Base-by-base conservation (phyloP, 2,329 filamentous ascomycete genomes). In the Cladophialophora chaetospira region DNA sequence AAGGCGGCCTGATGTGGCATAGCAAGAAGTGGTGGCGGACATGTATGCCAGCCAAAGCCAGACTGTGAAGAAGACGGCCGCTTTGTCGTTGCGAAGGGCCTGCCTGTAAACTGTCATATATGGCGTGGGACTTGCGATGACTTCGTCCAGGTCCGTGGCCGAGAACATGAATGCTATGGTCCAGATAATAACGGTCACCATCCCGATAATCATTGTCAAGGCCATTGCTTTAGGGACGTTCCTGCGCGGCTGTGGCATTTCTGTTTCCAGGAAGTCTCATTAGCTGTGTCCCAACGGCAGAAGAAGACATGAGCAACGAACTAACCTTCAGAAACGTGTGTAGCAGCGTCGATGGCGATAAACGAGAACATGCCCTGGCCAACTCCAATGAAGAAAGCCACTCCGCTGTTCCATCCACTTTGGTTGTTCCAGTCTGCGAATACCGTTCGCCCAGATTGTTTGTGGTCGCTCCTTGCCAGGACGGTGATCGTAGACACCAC, bases 331-430 rank as follows among this genome's bases (percentile, higher is more conserved):
- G 61, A 65, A 6, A 66, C 60, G 35, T 67, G 69, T 53, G 66
- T 66, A 47, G 63, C 67, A 43, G 60, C 68, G 49, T 48, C 60
- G 13, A 66, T 54, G 1, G 63, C 66, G 6, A 69, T 49, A 26
- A 64, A 68, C 1, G 65, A 48, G 77, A 56, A 71, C 57, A 68
- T 64, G 45, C 62, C 67, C 45, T 63, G 67, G 43, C 44, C 57
- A 11, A 67, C 53, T 1, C 74, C 75, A n/a, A 77, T 67, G 17
- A 77, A 58, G 72, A 73, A 76, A 25, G 73, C 73, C 60, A 88
- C 68, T 0, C 85, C 86, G 69, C 88, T 82, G 0, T 85, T 84
- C 86, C 86, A 89, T 29, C 84, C 85, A 13, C 82, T 84, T 38
- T 80, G 68, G 62, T 90, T 90, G 67, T 87, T 80, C 66, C 90